Evolutionary conservation across 2,329 filamentous ascomycete genomes (phyloP).

Genomic region (Arthrobotrys musiformis): DNA sequence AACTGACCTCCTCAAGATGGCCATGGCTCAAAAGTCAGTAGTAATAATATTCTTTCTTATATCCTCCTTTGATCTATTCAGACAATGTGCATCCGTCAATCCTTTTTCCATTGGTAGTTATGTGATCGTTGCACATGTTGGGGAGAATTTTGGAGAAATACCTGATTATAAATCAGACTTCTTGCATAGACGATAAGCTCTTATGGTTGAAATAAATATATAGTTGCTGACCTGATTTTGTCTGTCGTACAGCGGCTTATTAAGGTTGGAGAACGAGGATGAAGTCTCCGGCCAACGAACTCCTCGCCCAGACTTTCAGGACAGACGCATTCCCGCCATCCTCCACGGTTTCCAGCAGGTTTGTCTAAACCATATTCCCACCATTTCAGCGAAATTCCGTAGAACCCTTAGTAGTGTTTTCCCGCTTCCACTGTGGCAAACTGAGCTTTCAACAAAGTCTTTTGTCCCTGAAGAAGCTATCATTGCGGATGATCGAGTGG

Average conservation of each 20-base stretch:
- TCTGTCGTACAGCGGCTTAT: slow-evolving; percentile 38
- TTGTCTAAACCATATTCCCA: slow-evolving; percentile 82
- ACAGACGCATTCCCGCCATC: slow-evolving; percentile 95
- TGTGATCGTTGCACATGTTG: not conserved
- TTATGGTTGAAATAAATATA: not conserved
- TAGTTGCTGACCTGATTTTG: slow-evolving; percentile 17
- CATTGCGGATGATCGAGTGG: not conserved
- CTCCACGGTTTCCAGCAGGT: slow-evolving; percentile 98
- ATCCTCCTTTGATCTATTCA: not conserved
- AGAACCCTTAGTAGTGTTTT: slow-evolving; percentile 29
- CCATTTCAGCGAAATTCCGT: slow-evolving; percentile 47
- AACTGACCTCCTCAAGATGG: slow-evolving; percentile 59
- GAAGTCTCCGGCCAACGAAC: slow-evolving; percentile 86
- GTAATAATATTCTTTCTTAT: not conserved
- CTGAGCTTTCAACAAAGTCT: slow-evolving; percentile 39
- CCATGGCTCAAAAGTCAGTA: slow-evolving; percentile 59
- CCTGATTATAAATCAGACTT: slow-evolving; percentile 8
- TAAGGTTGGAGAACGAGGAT: slow-evolving; percentile 68
- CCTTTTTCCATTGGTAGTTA: not conserved
- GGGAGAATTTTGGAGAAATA: not conserved
- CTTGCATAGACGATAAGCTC: not conserved
- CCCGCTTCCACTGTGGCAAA: slow-evolving; percentile 10
- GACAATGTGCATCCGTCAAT: not conserved
- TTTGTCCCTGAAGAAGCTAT: slow-evolving; percentile 12
- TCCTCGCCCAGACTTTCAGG: slow-evolving; percentile 89